Conservation (phyloP, 352 stramenopile species). For the Halophytophthora polymorphica region DNA sequence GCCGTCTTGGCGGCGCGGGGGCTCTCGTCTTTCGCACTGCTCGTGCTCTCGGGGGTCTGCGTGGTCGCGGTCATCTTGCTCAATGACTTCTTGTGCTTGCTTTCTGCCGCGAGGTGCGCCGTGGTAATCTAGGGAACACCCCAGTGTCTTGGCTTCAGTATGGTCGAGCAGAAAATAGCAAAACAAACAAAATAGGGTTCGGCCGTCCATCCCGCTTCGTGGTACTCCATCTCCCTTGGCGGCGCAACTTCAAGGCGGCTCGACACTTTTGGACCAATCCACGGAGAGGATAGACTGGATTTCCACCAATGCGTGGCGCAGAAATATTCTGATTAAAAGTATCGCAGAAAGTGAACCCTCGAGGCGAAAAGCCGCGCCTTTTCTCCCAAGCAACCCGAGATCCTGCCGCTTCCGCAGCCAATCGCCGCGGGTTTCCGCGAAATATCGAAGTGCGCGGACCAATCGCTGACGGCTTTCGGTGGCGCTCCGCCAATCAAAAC, state of each 20-base stretch:
- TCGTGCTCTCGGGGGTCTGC: constrained; percentile 1
- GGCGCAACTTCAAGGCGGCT: constrained; percentile 20
- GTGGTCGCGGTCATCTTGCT: constrained; percentile 20
- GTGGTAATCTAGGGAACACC: not conserved
- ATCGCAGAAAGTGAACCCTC: too few species aligned
- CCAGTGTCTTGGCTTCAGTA: too few species aligned
- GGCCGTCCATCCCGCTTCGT: not conserved
- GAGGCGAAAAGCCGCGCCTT: too few species aligned
- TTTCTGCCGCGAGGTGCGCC: not conserved
- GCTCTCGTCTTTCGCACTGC: not conserved
- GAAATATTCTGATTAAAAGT: too few species aligned
- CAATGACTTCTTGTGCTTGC: constrained; percentile 2
- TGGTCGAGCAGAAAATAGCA: not conserved
- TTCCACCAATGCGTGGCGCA: too few species aligned
- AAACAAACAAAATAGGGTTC: not conserved
- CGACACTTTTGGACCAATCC: too few species aligned
- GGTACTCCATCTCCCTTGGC: too few species aligned
- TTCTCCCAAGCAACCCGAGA: too few species aligned
- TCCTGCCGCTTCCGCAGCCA: not conserved
- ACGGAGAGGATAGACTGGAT: too few species aligned
- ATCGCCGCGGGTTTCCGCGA: constrained; percentile 7
- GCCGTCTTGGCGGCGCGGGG: constrained; percentile 1
- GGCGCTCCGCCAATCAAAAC: too few species aligned
- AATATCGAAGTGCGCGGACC: constrained; percentile 8
- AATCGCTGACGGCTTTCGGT: not conserved